Conservation (phyloP, 345 rosid species). For the Gossypium mustelinum region DNA sequence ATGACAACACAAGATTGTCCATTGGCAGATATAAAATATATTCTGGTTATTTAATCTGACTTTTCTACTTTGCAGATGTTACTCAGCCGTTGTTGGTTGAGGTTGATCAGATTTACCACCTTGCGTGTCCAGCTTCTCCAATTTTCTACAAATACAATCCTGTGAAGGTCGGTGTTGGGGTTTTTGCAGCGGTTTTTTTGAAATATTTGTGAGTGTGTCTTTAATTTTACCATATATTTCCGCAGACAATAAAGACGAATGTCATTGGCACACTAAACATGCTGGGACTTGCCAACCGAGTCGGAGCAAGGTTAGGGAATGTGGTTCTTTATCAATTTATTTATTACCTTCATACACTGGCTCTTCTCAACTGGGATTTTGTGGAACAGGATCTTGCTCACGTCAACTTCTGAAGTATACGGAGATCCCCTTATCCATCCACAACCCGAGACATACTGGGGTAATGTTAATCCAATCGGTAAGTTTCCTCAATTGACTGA, state of each 20-base stretch:
- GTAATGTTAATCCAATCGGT: slow-evolving; percentile 96
- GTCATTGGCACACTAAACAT: slow-evolving; percentile 95
- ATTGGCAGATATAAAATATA: neutral
- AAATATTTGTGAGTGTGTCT: neutral
- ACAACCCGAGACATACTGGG: slow-evolving; percentile 95
- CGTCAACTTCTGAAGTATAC: slow-evolving; percentile 94
- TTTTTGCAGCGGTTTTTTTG: neutral
- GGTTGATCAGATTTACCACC: slow-evolving; percentile 95
- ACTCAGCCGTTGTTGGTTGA: slow-evolving; percentile 79
- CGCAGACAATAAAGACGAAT: slow-evolving; percentile 91
- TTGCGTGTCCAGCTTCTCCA: slow-evolving; percentile 98
- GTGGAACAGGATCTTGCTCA: slow-evolving; percentile 70
- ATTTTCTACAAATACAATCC: slow-evolving; percentile 94
- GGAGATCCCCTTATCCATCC: slow-evolving; percentile 98
- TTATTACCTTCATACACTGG: neutral
- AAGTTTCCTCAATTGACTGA: slow-evolving; percentile 16
- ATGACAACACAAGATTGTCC: neutral
- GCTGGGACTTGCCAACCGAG: slow-evolving; percentile 98
- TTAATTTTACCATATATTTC: slow-evolving; percentile 3
- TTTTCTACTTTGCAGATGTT: slow-evolving; percentile 50
- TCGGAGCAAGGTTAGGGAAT: slow-evolving; percentile 74
- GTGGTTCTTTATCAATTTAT: neutral
- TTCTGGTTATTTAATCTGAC: slow-evolving; percentile 6
- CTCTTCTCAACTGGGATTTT: slow-evolving; percentile 10
- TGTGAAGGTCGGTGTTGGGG: slow-evolving; percentile 60